Base-by-base conservation (phyloP, 225 moss, liverwort and hornwort genomes). In the Sphagnum tenellum region DNA sequence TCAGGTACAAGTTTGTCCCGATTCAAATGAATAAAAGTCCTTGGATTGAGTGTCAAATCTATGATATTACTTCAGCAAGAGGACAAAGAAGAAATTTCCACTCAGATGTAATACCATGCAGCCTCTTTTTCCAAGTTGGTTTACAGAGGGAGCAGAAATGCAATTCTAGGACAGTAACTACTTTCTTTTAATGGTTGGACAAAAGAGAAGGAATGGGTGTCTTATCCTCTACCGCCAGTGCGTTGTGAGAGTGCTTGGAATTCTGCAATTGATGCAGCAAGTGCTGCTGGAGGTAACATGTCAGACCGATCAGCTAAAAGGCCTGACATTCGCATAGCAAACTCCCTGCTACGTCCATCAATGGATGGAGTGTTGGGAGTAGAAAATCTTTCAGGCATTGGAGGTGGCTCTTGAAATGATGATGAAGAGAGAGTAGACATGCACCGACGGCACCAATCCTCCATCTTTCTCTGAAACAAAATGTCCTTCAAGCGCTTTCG, bases 401-500 rank as follows among this genome's bases (percentile, higher is more conserved):
- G 84, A 7, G 84, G 84, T 0, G 80, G 78, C 62, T 84, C 84
- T 8, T 77, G 79, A 65, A 70, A 80, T 4, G 84, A 66, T 0
- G 75, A 67, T 3, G 73, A 63, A 0, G 80, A 66, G 46, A 81
- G 69, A 5, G 75, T 71, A 5, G 84, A 73, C 77, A 80, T 75
- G 51, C 68, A 69, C 29, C 80, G 84, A 46, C 78, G 80, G 52
- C 75, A 84, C 84, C 84, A 84, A 12, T 84, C 84, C 9, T 84
- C 84, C 84, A 84, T 84, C 64, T 78, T 84, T 46, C 84, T 75
- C 68, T 84, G 84, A 50, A 84, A 81, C 46, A 80, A 51, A 11
- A 73, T 69, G 48, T 84, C 84, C 58, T 84, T 84, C 65, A 84
- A 44, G 49, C 75, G 75, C 62, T 77, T 84, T 9, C 84, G 84